phyloP scores from a whole-genome alignment of 176 grass and related monocot genomes.

The Aechmea fasciata region DNA sequence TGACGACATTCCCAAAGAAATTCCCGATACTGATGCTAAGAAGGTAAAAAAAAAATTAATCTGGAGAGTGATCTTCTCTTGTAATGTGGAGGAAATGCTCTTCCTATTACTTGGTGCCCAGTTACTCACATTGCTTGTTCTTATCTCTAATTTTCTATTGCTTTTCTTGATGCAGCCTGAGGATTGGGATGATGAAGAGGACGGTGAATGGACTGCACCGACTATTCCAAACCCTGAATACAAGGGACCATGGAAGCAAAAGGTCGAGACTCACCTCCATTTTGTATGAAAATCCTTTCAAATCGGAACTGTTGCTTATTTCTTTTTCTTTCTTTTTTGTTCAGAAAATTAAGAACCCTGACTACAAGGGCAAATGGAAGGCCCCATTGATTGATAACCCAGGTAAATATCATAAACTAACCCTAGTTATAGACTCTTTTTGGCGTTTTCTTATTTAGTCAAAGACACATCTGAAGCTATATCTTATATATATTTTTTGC shows the following conservation, averaged over 20 bases:
- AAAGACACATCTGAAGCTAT: neutral
- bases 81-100: no score
- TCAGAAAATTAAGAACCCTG: conserved; percentile 96
- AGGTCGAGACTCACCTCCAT: conserved; percentile 26
- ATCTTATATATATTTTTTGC: conserved; percentile 8
- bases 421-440: no score
- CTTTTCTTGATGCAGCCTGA: conserved; percentile 45
- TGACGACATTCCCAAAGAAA: conserved; percentile 80
- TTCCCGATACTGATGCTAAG: conserved; percentile 68
- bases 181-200: conserved; percentile 94
- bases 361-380: conserved; percentile 96
- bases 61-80: neutral
- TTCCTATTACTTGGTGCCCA: no score
- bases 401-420: conserved; percentile 26
- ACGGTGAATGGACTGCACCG: conserved; percentile 88
- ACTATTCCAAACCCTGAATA: conserved; percentile 94
- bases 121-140: no score
- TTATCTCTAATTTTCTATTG: neutral
- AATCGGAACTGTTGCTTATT: conserved; percentile 7
- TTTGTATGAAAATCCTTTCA: neutral
- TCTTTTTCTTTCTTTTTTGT: conserved; percentile 11
- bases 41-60: conserved; percentile 29
- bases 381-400: conserved; percentile 93
- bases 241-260: conserved; percentile 84
- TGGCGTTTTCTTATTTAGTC: neutral